phyloP scores from a whole-genome alignment of 805 yeast species.

The Myxozyma geophila region DNA sequence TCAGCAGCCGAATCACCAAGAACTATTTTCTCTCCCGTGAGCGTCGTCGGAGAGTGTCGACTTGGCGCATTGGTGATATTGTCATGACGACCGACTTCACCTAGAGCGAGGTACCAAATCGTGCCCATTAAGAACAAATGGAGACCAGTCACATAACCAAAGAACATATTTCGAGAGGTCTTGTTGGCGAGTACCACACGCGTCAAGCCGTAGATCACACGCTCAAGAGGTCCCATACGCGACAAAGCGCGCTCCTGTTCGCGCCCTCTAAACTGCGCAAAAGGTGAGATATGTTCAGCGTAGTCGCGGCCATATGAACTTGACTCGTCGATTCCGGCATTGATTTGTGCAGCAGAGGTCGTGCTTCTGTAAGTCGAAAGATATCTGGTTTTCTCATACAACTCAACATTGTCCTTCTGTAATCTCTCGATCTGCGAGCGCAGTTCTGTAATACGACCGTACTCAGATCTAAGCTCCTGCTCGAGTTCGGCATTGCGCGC shows the following conservation, averaged over 20 bases:
- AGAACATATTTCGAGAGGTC: conserved; percentile 70
- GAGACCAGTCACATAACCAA: conserved; percentile 72
- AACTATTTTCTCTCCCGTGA: neutral
- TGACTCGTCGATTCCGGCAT: conserved; percentile 34
- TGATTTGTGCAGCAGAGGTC: conserved; percentile 23
- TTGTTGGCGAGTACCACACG: conserved; percentile 76
- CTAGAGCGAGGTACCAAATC: conserved; percentile 35
- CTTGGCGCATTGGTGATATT: conserved; percentile 7
- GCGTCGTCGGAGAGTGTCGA: neutral
- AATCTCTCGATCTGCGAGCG: conserved; percentile 67
- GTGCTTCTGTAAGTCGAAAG: conserved; percentile 38
- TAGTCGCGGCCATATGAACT: conserved; percentile 64
- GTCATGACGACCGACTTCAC: conserved; percentile 33
- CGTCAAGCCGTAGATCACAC: conserved; percentile 73
- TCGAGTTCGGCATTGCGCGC: conserved; percentile 82
- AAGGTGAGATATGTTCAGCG: conserved; percentile 80
- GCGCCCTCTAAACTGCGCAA: conserved; percentile 75
- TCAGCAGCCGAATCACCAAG: neutral
- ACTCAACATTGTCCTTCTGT: conserved; percentile 73
- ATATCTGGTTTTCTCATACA: conserved; percentile 68
- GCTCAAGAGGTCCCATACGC: conserved; percentile 74
- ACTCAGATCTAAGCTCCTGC: conserved; percentile 69
- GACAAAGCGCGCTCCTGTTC: conserved; percentile 78
- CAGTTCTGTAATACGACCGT: conserved; percentile 59
- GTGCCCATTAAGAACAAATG: conserved; percentile 68